Evolutionary conservation across 2,329 filamentous ascomycete species (phyloP).

Genomic region (Apiospora aurea): DNA sequence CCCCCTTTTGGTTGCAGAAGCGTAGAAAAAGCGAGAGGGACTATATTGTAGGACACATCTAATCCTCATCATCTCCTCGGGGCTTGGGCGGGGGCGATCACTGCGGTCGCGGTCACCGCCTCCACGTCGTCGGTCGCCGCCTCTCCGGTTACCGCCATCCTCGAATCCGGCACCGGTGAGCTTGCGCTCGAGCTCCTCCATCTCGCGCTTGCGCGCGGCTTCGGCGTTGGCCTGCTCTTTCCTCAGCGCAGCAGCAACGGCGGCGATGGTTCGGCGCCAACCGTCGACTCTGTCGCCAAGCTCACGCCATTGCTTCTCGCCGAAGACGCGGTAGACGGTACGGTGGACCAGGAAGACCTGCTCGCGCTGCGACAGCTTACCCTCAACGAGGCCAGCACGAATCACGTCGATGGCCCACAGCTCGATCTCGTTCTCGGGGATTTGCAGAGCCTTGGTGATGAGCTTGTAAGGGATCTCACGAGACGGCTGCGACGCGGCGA

Average conservation of each 20-base stretch:
- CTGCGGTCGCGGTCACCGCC: constrained; percentile 38
- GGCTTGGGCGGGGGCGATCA: constrained; percentile 49
- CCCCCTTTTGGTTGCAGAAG: constrained; percentile 19
- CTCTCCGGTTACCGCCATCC: constrained; percentile 44
- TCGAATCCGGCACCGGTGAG: constrained; percentile 52
- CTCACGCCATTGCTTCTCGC: constrained; percentile 98
- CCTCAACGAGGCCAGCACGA: constrained; percentile 92
- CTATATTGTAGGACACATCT: constrained; percentile 38
- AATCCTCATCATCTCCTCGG: constrained; percentile 65
- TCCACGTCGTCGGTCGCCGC: constrained; percentile 40
- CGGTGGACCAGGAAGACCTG: constrained; percentile 95
- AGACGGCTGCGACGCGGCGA: constrained; percentile 82
- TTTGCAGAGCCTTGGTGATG: constrained; percentile 85
- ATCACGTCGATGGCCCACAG: constrained; percentile 99
- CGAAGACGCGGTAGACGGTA: constrained; percentile 95
- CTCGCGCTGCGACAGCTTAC: constrained; percentile 92
- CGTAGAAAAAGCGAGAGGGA: constrained; percentile 29
- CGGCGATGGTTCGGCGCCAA: constrained; percentile 83
- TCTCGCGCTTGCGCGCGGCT: constrained; percentile 78
- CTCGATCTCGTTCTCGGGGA: constrained; percentile 86
- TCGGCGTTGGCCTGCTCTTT: constrained; percentile 82
- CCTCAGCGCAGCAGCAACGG: constrained; percentile 79
- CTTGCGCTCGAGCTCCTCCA: constrained; percentile 75
- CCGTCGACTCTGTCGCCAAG: constrained; percentile 89
- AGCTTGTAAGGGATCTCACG: constrained; percentile 88